Conservation (phyloP, 1,284 basidiomycete species). For the Erythrobasidium hasegawianum region DNA sequence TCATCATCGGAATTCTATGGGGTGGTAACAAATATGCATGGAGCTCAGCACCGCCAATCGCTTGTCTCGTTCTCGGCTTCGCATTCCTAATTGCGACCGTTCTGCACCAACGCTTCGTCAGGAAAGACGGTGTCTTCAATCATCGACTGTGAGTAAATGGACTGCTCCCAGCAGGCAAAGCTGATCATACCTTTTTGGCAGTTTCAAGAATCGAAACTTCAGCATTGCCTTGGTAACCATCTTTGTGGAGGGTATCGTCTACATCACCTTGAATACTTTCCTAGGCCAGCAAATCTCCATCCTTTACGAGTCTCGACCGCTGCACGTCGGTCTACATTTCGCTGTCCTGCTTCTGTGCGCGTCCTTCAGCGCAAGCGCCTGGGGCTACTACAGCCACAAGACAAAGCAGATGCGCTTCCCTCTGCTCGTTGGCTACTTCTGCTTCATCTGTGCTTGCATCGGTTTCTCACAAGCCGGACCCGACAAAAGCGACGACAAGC, state of each 20-base stretch:
- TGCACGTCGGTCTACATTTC: conserved; percentile 16
- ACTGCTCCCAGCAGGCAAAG: too few relatives aligned
- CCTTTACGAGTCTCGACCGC: conserved; percentile 10
- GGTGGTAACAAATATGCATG: conserved; percentile 43
- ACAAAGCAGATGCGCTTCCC: background rate
- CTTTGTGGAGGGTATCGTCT: conserved; percentile 38
- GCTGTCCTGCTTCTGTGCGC: conserved; percentile 11
- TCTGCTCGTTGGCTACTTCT: conserved; percentile 7
- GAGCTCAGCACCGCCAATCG: conserved; percentile 39
- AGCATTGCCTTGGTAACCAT: conserved; percentile 42
- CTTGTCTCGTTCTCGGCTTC: conserved; percentile 40
- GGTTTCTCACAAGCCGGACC: background rate
- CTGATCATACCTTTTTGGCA: too few relatives aligned
- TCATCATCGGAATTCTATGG: conserved; percentile 43
- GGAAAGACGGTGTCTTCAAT: conserved; percentile 41
- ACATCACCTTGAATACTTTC: conserved; percentile 18
- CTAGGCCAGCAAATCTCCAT: conserved; percentile 11
- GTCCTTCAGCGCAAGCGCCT: background rate
- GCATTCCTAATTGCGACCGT: conserved; percentile 38
- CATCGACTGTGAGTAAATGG: too few relatives aligned
- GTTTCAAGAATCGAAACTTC: conserved; percentile 40
- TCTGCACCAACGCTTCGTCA: conserved; percentile 40
- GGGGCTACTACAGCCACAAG: conserved; percentile 14
- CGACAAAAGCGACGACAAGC: background rate
- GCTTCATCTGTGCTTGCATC: conserved; percentile 4